Conservation (phyloP, 1,284 basidiomycete genomes). For the Fomitopsis betulina region DNA sequence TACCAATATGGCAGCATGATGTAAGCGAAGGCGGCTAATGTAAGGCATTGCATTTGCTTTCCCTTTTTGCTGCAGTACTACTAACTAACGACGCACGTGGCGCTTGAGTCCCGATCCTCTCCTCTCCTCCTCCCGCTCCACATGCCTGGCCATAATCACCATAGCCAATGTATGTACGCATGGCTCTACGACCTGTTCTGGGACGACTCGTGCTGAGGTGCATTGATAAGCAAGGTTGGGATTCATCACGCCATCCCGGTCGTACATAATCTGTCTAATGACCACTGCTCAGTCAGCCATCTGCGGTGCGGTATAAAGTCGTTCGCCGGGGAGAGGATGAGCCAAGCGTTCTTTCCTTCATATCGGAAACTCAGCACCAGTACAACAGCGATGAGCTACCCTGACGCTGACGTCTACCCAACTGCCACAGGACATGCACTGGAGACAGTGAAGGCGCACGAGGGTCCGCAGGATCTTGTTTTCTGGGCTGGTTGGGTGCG, state of each 20-base stretch:
- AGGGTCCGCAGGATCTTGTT: slow-evolving; percentile 47
- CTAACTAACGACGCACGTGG: too few relatives aligned
- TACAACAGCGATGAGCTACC: slow-evolving; percentile 31
- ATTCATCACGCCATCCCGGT: neutral
- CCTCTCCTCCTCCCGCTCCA: too few relatives aligned
- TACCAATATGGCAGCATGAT: too few relatives aligned
- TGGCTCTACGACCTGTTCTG: neutral
- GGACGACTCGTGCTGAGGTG: neutral
- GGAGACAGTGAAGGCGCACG: slow-evolving; percentile 45
- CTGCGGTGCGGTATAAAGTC: neutral
- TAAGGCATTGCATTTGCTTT: too few relatives aligned
- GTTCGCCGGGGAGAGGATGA: neutral
- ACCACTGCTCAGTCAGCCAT: neutral
- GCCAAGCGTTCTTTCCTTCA: neutral
- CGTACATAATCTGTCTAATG: neutral
- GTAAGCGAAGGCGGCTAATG: too few relatives aligned
- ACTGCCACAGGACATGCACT: slow-evolving; percentile 56
- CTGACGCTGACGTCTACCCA: slow-evolving; percentile 46
- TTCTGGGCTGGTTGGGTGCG: slow-evolving; percentile 61
- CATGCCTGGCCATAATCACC: too few relatives aligned
- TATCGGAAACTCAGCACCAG: neutral
- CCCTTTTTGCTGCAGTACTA: too few relatives aligned
- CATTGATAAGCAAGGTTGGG: neutral
- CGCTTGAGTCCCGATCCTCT: too few relatives aligned
- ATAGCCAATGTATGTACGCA: too few relatives aligned